Conservation (phyloP, 2,329 filamentous ascomycete genomes). For the Aspergillus sp. region DNA sequence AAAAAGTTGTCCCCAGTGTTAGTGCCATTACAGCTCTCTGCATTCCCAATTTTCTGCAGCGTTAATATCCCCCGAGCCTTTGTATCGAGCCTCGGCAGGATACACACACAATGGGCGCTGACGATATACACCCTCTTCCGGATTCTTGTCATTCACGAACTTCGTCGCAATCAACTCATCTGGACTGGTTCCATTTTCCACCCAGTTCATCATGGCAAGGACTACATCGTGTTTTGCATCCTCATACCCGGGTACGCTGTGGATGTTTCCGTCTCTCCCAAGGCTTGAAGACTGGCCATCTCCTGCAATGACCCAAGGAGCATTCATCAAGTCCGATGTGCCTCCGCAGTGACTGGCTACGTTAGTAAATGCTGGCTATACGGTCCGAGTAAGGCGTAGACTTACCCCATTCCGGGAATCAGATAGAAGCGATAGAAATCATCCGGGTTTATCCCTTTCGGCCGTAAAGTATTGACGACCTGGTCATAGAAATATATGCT, state of each 20-base stretch:
- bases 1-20: neutral
- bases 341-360: neutral
- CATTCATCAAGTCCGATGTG: neutral
- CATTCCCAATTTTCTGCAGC: neutral
- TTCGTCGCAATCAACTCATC: conserved; percentile 19
- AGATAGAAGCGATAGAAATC: conserved; percentile 21
- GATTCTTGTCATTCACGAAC: conserved; percentile 3
- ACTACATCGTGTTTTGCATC: conserved; percentile 19
- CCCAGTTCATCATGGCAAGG: conserved; percentile 23
- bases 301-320: conserved; percentile 11
- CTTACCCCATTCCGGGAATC: conserved; percentile 18
- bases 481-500: conserved; percentile 4
- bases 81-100: neutral
- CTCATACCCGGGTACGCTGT: conserved; percentile 12
- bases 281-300: neutral
- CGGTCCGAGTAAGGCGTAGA: neutral
- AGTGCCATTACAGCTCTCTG: neutral
- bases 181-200: conserved; percentile 19
- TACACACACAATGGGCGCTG: conserved; percentile 1
- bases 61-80: neutral
- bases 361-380: too few species aligned
- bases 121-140: neutral
- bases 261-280: neutral
- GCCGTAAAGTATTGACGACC: neutral
- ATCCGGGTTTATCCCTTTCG: conserved; percentile 7